A percentile compares a stretch with the other conserved stretches of the same genome.
phyloP scores from a whole-genome alignment of 768 basidiomycete genomes.

The Xanthoconium stramineum region DNA sequence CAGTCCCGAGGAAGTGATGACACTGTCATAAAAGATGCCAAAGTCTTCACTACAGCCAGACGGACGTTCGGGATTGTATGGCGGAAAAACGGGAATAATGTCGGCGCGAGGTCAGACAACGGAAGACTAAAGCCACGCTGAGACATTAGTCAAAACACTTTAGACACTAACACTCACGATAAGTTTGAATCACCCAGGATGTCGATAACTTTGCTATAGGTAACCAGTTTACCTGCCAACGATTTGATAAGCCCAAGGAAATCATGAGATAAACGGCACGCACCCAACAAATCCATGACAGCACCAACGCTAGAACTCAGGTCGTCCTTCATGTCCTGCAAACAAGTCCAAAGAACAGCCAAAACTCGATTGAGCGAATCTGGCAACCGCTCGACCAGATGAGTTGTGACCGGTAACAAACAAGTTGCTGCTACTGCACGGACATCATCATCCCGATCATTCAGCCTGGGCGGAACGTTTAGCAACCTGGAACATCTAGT shows the following conservation, averaged over 20 bases:
- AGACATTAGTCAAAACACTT: slow-evolving; percentile 3
- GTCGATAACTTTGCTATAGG: slow-evolving; percentile 71
- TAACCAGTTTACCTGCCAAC: slow-evolving; percentile 71
- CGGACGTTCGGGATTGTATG: slow-evolving; percentile 95
- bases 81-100: slow-evolving; percentile 93
- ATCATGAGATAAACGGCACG: slow-evolving; percentile 14
- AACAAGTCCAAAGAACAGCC: slow-evolving; percentile 84
- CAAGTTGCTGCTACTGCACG: slow-evolving; percentile 93
- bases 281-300: slow-evolving; percentile 97
- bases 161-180: slow-evolving; percentile 53
- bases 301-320: slow-evolving; percentile 93
- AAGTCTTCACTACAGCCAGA: slow-evolving; percentile 85
- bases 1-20: slow-evolving; percentile 73
- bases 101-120: slow-evolving; percentile 77
- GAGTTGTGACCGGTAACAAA: slow-evolving; percentile 79
- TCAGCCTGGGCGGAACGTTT: slow-evolving; percentile 52
- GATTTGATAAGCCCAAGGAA: slow-evolving; percentile 4
- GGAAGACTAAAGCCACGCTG: slow-evolving; percentile 51
- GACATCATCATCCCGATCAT: slow-evolving; percentile 93
- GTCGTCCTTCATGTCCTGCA: slow-evolving; percentile 94
- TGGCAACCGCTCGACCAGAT: slow-evolving; percentile 73
- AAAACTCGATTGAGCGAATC: slow-evolving; percentile 72
- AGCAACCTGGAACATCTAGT: background rate
- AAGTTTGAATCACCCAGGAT: slow-evolving; percentile 65
- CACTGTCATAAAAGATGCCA: slow-evolving; percentile 83